Percentiles rank a stretch among this genome's conserved stretches.
Conservation (phyloP, 495 filamentous ascomycete species). For the Neohortaea acidophila region DNA sequence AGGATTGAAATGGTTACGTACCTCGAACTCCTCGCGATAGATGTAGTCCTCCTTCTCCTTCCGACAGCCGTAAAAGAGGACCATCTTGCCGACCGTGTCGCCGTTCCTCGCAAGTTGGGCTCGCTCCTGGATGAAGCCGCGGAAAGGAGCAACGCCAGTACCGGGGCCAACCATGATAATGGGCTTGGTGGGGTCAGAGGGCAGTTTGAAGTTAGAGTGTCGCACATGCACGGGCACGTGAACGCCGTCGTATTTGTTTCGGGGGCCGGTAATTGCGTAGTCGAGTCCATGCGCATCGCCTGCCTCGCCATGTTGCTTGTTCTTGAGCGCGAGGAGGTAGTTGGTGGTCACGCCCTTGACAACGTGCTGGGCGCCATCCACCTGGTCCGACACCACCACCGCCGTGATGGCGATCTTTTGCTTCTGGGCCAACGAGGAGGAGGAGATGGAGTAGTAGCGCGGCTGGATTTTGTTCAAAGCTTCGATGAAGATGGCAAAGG, state of each 20-base stretch:
- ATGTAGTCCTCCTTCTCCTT: slow-evolving; percentile 76
- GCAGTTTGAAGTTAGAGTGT: slow-evolving; percentile 98
- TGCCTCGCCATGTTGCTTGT: slow-evolving; percentile 88
- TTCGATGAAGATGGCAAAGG: slow-evolving; percentile 92
- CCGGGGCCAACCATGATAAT: slow-evolving; percentile 94
- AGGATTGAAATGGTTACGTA: slow-evolving; percentile 33
- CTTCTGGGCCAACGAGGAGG: slow-evolving; percentile 85
- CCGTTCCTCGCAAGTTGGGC: slow-evolving; percentile 65
- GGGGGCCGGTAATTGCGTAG: slow-evolving; percentile 77
- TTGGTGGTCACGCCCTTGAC: slow-evolving; percentile 95
- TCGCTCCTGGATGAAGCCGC: slow-evolving; percentile 88
- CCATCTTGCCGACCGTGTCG: slow-evolving; percentile 70
- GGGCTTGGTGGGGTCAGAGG: slow-evolving; percentile 84
- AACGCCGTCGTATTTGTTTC: slow-evolving; percentile 94
- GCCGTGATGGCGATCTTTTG: slow-evolving; percentile 89
- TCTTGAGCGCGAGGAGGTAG: slow-evolving; percentile 88
- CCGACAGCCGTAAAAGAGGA: slow-evolving; percentile 92
- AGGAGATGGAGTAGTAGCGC: slow-evolving; percentile 98
- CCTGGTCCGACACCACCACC: slow-evolving; percentile 68
- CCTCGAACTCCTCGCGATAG: slow-evolving; percentile 86
- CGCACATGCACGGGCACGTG: slow-evolving; percentile 92
- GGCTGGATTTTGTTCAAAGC: slow-evolving; percentile 88
- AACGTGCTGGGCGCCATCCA: slow-evolving; percentile 64
- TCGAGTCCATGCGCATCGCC: slow-evolving; percentile 70
- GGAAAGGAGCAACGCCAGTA: slow-evolving; percentile 92